Evolutionary conservation across 1,139 yeast genomes (phyloP), one percentile per base, ranked within the genome.

Genomic region (Tardiomyces blankii): DNA sequence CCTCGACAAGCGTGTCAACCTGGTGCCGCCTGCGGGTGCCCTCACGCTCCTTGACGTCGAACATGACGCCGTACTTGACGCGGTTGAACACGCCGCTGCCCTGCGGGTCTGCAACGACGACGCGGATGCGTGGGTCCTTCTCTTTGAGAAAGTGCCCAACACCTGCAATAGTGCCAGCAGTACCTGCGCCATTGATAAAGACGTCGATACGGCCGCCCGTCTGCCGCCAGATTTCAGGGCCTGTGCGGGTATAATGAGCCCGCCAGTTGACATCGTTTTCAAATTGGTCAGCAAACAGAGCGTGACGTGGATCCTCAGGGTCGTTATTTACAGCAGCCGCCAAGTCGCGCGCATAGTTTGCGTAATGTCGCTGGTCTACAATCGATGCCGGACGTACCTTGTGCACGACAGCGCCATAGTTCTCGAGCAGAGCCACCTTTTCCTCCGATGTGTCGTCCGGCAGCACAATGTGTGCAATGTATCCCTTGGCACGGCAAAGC

Each of bases 1-100:
- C 98, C 64, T 91, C 98, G 2, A 91, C 82, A 2, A 89, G 63
- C 0, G 97, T 91, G 62, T 91, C 98, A 1, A 91, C 97, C 64
- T 91, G 98, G 61, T 91, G 97, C 54, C 98, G 72, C 59, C 97
- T 74, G 55, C 97, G 72, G 0, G 93, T 86, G 1, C 98, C 98
- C 65, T 91, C 98, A 54, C 74, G 80, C 63, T 91, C 98, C 5
- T 33, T 45, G 1, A 71, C 54, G 56, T 89, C 95, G 62, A 86
- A 91, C 96, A 91, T 87, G 6, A 91, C 97, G 1, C 96, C 96
- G 58, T 68, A 80, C 57, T 86, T 86, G 47, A 91, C 77, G 50
- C 95, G 70, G 65, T 91, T 88, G 58, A 74, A 83, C 53, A 91
- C 74, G 0, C 98, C 98, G 12, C 93, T 80, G 0, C 98, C 98